Base-by-base conservation (phyloP, 169 alveolate species). In the Plasmodium coatneyi region DNA sequence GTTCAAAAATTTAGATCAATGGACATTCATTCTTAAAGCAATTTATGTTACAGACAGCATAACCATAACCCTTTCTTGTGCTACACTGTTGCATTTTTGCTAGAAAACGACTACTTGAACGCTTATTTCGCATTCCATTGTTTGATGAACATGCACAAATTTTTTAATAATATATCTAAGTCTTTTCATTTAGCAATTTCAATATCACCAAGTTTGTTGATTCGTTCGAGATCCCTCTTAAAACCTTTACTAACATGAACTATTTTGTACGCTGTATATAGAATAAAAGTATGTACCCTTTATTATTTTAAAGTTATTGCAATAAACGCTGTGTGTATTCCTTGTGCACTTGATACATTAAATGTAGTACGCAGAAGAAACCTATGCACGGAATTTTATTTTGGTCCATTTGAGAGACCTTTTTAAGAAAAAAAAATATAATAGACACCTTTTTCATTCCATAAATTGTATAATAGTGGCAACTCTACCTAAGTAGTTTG, bases 121-220 rank as follows among this genome's bases (percentile, higher is more conserved):
- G 39, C 76, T 66, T 28, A 28, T 22, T 22, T 66, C 16, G 76
- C 39, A 66, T 66, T 66, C 30, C 36, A 25, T 22, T 66, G 12
- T 66, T 66, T 66, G 30, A 25, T 28, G 36, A 25, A 66, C 76
- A 28, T 19, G 1, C 36, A 66, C 41, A 66, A 66, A 22, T 22
- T 22, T 66, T 19, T 66, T 66, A 66, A 22, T 28, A 66, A 66
- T 66, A 66, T 0, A 16, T 66, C 25, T 66, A 28, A 66, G 36
- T 66, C 76, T 22, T 66, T 66, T 66, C 39, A 66, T 66, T 66
- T 66, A 66, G 25, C n/a, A 66, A 66, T 66, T 66, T 66, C 76
- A 66, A 10, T 66, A n/a, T 66, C 36, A 66, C 76, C 19, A 16
- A 22, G 36, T 66, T 66, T 66, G 2, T 66, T 66, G n/a, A n/a